Evolutionary conservation across 306 rosid genomes (phyloP).

Genomic region (Trifolium dubium): DNA sequence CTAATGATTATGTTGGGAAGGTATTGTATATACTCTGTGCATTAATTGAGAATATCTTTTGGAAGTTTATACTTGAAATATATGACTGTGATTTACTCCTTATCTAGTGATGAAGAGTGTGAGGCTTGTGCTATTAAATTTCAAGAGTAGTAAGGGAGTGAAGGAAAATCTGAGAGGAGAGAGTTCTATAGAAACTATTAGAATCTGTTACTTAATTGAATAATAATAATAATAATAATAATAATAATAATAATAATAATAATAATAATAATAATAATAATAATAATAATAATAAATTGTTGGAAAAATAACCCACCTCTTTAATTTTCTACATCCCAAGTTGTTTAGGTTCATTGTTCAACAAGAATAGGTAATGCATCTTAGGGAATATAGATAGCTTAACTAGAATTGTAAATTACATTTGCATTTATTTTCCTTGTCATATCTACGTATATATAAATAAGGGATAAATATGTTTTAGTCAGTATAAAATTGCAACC

Average conservation of each 20-base stretch:
- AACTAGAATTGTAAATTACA: neutral
- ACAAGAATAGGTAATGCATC: neutral
- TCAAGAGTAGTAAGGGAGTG: neutral
- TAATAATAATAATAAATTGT: neutral
- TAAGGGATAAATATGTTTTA: neutral
- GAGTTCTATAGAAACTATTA: neutral
- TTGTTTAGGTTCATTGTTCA: neutral
- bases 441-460: neutral
- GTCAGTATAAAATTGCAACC: neutral
- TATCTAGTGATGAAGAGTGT: conserved; percentile 13
- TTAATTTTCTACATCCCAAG: neutral
- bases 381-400: neutral
- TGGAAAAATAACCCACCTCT: neutral
- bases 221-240: neutral
- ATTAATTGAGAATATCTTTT: conserved; percentile 20
- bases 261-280: too few relatives aligned
- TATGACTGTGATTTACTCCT: conserved; percentile 24
- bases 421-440: neutral
- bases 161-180: conserved; percentile 1
- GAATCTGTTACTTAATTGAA: neutral
- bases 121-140: conserved; percentile 3
- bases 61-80: conserved; percentile 29
- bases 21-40: conserved; percentile 45
- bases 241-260: too few relatives aligned
- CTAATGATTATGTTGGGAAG: conserved; percentile 99